These are phyloP conservation scores for Ceratobasidium sp. DNA, from an alignment of 1,284 basidiomycete genomes.

Conservation along the genomic window DNA sequence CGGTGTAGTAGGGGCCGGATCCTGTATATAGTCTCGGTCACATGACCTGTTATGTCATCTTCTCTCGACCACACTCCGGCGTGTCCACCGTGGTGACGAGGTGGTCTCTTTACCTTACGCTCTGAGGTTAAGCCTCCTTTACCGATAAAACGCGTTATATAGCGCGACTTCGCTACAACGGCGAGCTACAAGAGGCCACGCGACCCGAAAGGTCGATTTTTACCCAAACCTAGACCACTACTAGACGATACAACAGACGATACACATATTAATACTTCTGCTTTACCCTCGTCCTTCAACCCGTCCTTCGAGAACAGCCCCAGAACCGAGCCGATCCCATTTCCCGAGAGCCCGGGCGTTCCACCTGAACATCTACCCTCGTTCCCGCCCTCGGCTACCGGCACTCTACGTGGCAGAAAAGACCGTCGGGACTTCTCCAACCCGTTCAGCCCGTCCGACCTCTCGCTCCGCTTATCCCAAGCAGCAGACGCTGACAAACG, in stretches of 20 bases:
- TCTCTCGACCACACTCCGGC: neutral
- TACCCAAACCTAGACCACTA: neutral
- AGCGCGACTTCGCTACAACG: neutral
- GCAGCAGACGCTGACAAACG: too few relatives aligned
- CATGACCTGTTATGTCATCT: neutral
- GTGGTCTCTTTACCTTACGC: neutral
- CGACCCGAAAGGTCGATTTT: neutral
- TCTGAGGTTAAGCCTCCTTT: neutral
- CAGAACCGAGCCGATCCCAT: neutral
- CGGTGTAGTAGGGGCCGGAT: too few relatives aligned
- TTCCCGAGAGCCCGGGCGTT: neutral
- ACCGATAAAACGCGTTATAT: neutral
- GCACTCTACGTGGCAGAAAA: too few relatives aligned
- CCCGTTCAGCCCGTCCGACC: too few relatives aligned
- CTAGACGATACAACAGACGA: too few relatives aligned
- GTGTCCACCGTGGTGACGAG: conserved; percentile 29
- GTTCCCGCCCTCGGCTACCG: too few relatives aligned
- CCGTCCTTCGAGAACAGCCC: conserved; percentile 5
- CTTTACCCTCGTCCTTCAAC: neutral
- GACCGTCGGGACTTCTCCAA: too few relatives aligned
- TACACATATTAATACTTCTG: neutral
- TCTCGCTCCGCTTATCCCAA: too few relatives aligned
- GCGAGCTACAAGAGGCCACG: too few relatives aligned
- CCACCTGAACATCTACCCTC: neutral
- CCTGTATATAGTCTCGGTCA: conserved; percentile 27